These are phyloP conservation scores for Kwoniella sp. DNA, from an alignment of 768 basidiomycete species.

Conservation along the genomic window DNA sequence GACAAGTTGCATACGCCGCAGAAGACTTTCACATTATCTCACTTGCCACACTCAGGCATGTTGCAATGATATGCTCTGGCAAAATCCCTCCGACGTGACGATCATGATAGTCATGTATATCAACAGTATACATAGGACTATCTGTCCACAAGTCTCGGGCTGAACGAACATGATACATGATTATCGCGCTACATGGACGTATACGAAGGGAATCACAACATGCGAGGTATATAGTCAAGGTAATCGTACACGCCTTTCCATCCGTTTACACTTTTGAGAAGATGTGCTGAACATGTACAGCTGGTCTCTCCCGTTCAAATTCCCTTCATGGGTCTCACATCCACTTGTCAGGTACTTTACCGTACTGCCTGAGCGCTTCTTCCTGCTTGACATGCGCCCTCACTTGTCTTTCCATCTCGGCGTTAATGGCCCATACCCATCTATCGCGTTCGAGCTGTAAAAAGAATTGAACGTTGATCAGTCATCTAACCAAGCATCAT, in stretches of 20 bases:
- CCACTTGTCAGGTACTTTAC: slow-evolving; percentile 59
- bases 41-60: too few species aligned
- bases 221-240: background rate
- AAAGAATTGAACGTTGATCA: background rate
- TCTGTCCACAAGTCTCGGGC: too few species aligned
- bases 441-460: slow-evolving; percentile 80
- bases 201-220: background rate
- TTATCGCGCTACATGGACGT: background rate
- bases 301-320: background rate
- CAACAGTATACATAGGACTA: too few species aligned
- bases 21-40: too few species aligned
- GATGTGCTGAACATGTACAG: background rate
- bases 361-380: slow-evolving; percentile 66
- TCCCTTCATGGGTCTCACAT: background rate
- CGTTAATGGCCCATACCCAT: slow-evolving; percentile 93
- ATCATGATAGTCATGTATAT: too few species aligned
- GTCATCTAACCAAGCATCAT: too few species aligned
- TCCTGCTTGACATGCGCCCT: slow-evolving; percentile 69
- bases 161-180: too few species aligned
- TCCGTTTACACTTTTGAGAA: background rate
- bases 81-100: too few species aligned
- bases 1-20: too few species aligned
- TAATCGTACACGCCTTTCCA: too few species aligned
- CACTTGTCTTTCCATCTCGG: slow-evolving; percentile 80
- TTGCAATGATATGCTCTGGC: too few species aligned